These are phyloP conservation scores for Mucor mucedo DNA, from an alignment of 371 early-diverging fungal species.

Conservation along the genomic window DNA sequence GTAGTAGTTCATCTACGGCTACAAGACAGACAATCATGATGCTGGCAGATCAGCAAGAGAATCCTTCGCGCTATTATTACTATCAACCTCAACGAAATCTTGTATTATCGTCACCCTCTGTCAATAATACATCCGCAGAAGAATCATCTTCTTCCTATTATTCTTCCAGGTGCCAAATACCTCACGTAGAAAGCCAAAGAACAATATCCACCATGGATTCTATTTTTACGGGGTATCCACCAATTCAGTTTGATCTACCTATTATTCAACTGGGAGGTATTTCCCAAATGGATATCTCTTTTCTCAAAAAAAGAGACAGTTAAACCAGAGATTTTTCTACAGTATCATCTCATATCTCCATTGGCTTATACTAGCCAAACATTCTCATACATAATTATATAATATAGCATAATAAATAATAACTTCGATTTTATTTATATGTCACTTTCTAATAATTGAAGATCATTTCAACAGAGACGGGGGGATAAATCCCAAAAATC, in stretches of 20 bases:
- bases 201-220: conserved; percentile 21
- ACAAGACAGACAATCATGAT: conserved; percentile 1
- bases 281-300: conserved; percentile 24
- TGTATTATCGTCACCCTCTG: conserved; percentile 11
- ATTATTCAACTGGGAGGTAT: conserved; percentile 22
- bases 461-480: too few relatives aligned
- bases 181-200: conserved; percentile 20
- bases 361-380: neutral
- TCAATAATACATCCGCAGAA: conserved; percentile 3
- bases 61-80: conserved; percentile 1
- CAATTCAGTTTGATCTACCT: conserved; percentile 21
- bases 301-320: conserved; percentile 10
- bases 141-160: conserved; percentile 14
- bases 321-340: neutral
- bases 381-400: neutral
- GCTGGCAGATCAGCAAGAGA: neutral
- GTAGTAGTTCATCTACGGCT: neutral
- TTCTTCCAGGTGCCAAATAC: conserved; percentile 12
- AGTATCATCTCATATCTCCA: neutral
- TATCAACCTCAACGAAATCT: conserved; percentile 12
- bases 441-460: too few relatives aligned
- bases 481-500: too few relatives aligned
- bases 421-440: too few relatives aligned
- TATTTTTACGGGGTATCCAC: conserved; percentile 3
- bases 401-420: too few relatives aligned